A percentile compares a stretch with the other conserved stretches of the same genome.
These are phyloP conservation scores for Tetrapisispora arboricola DNA, from an alignment of 805 yeast genomes.

Conservation along the genomic window DNA sequence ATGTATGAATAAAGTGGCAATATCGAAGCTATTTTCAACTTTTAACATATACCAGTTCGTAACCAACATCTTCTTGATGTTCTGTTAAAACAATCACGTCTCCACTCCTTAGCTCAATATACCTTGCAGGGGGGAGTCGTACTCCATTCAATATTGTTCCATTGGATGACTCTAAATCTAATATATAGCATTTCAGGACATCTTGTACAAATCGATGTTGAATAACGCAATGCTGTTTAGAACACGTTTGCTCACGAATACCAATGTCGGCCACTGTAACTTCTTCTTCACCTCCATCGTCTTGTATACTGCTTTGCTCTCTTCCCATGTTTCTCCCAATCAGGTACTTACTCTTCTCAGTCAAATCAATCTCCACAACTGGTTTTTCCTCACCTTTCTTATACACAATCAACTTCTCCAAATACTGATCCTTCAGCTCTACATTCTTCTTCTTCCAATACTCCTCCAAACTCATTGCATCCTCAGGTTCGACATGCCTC, in stretches of 20 bases:
- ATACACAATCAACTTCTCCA: conserved; percentile 27
- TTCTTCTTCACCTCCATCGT: conserved; percentile 7
- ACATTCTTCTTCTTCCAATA: conserved; percentile 11
- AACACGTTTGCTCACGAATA: conserved; percentile 30
- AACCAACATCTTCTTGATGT: conserved; percentile 23
- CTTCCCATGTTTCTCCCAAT: conserved; percentile 30
- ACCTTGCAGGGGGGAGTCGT: conserved; percentile 32
- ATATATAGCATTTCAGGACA: conserved; percentile 30
- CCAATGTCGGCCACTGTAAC: conserved; percentile 29
- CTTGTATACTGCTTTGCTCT: background rate
- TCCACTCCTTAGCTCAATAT: conserved; percentile 32
- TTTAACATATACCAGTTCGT: conserved; percentile 16
- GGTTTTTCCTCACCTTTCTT: conserved; percentile 20
- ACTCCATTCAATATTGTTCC: conserved; percentile 37
- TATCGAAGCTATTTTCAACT: background rate
- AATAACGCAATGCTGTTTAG: conserved; percentile 41
- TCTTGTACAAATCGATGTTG: conserved; percentile 31
- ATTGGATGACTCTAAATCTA: conserved; percentile 39
- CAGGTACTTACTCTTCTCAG: conserved; percentile 22
- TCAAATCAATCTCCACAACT: conserved; percentile 16
- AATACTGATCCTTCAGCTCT: conserved; percentile 15
- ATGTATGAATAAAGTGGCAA: too few relatives aligned
- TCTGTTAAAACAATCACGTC: conserved; percentile 36
- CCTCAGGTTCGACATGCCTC: conserved; percentile 32
- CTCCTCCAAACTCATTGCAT: conserved; percentile 21